Evolutionary conservation across 1,284 basidiomycete species (phyloP).

Genomic region (Phellopilus nigrolimitatus): DNA sequence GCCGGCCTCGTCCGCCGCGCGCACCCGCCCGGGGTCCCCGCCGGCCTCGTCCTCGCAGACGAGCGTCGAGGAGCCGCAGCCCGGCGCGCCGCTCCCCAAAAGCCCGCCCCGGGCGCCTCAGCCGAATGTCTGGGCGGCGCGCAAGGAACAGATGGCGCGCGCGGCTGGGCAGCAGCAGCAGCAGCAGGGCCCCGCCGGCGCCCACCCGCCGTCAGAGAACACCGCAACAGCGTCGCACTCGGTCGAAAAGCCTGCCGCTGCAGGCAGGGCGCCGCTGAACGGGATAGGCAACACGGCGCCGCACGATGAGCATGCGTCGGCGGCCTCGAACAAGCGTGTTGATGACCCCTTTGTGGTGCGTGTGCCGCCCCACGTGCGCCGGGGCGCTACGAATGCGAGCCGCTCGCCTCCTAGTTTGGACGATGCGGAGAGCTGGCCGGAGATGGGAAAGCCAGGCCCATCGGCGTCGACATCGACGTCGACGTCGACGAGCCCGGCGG

Average conservation of each 20-base stretch:
- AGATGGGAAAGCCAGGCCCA: slow-evolving; percentile 35
- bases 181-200: slow-evolving; percentile 4
- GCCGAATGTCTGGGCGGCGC: slow-evolving; percentile 46
- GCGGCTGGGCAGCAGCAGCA: slow-evolving; percentile 9
- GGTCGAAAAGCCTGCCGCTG: neutral
- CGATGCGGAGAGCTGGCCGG: slow-evolving; percentile 45
- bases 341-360: slow-evolving; percentile 45
- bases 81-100: slow-evolving; percentile 9
- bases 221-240: neutral
- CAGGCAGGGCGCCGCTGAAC: slow-evolving; percentile 20
- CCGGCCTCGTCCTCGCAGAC: slow-evolving; percentile 20
- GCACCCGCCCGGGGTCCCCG: slow-evolving; percentile 19
- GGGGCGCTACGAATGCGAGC: too few relatives aligned
- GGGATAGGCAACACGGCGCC: slow-evolving; percentile 1
- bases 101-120: slow-evolving; percentile 27
- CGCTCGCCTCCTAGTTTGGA: slow-evolving; percentile 27
- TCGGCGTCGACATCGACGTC: slow-evolving; percentile 19
- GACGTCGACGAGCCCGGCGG: slow-evolving; percentile 17
- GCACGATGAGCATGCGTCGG: slow-evolving; percentile 3
- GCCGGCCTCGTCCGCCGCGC: slow-evolving; percentile 10
- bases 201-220: neutral
- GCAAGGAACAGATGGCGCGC: slow-evolving; percentile 44
- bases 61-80: neutral
- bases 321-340: neutral
- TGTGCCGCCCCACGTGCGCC: slow-evolving; percentile 27